Base-by-base conservation (phyloP, 371 early-diverging fungal species). In the Mortierella sp. region DNA sequence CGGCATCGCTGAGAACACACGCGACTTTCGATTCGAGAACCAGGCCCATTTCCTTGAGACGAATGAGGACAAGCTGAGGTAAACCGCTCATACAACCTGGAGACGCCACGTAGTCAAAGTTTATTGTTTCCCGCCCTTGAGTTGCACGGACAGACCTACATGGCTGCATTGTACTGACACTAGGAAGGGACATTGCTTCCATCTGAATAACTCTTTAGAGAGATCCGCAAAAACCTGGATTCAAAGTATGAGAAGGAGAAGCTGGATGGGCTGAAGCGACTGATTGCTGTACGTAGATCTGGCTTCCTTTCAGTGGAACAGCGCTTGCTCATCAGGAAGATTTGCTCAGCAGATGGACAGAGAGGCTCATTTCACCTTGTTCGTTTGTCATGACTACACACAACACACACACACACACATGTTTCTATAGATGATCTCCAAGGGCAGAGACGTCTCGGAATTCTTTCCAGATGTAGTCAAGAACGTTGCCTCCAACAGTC, bases 381-480 rank as follows among this genome's bases (percentile, higher is more conserved):
- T n/a, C n/a, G n/a, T n/a, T n/a, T n/a, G n/a, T n/a, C n/a, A n/a
- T n/a, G n/a, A n/a, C n/a, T n/a, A n/a, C n/a, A n/a, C n/a, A n/a
- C n/a, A 53, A 52, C 31, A 44, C 28, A 27, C 41, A n/a, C 28
- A 17, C 24, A 37, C 43, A 14, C 39, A 39, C 39, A 14, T 39
- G 39, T 39, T 39, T 39, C 39, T 39, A 8, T 79, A 93, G 94
- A 89, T 94, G 86, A 93, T 96, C 44, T 93, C 94, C 29, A 93
- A 93, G 81, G 97, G 97, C n/a, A 83, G 90, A 50, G 94, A 96
- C 68, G 96, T 94, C 17, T 91, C 95, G 21, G 91, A 91, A 73
- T 94, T 90, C 80, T 98, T 98, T 67, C 95, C 96, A 25, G 92
- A 93, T 59, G 98, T 98, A 10, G 97, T 98, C 54, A 98, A 97